A percentile compares a stretch with the other conserved stretches of the same genome.
phyloP scores from a whole-genome alignment of 768 basidiomycete genomes.

The Rhodotorula sphaerocarpa region DNA sequence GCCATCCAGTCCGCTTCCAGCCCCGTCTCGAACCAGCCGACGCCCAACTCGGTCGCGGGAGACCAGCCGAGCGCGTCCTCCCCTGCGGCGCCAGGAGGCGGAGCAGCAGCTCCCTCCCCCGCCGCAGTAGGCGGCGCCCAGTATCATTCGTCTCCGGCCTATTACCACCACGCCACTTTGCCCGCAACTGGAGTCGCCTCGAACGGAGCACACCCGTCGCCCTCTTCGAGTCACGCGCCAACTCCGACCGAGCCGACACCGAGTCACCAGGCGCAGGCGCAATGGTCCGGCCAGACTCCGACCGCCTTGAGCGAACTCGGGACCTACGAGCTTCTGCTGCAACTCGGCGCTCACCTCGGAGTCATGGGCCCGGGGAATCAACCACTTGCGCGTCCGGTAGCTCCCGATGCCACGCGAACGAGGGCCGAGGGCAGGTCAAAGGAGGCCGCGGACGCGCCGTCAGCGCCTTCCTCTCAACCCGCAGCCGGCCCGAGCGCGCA shows the following conservation, averaged over 20 bases:
- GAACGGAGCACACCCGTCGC: too few relatives aligned
- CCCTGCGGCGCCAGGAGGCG: neutral
- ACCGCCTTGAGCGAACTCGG: neutral
- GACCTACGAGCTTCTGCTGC: neutral
- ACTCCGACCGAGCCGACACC: too few relatives aligned
- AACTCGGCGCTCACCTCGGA: neutral
- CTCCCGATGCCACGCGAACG: too few relatives aligned
- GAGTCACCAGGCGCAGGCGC: too few relatives aligned
- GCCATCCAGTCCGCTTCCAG: neutral
- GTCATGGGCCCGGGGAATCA: neutral
- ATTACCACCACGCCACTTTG: too few relatives aligned
- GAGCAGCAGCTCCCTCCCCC: neutral
- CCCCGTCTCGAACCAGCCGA: too few relatives aligned
- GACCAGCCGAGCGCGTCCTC: neutral
- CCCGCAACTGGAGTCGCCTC: too few relatives aligned
- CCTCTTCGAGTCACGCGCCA: too few relatives aligned
- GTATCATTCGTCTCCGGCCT: neutral
- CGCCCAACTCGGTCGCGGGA: too few relatives aligned
- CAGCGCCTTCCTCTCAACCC: too few relatives aligned
- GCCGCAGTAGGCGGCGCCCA: neutral
- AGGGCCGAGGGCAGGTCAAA: too few relatives aligned
- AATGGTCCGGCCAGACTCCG: neutral
- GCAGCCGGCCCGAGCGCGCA: neutral
- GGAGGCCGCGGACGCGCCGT: too few relatives aligned
- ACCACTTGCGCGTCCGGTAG: neutral